Evolutionary conservation across 1,284 basidiomycete species (phyloP), one percentile per base, ranked within the genome.

Genomic region (Rhodotorula sp.): DNA sequence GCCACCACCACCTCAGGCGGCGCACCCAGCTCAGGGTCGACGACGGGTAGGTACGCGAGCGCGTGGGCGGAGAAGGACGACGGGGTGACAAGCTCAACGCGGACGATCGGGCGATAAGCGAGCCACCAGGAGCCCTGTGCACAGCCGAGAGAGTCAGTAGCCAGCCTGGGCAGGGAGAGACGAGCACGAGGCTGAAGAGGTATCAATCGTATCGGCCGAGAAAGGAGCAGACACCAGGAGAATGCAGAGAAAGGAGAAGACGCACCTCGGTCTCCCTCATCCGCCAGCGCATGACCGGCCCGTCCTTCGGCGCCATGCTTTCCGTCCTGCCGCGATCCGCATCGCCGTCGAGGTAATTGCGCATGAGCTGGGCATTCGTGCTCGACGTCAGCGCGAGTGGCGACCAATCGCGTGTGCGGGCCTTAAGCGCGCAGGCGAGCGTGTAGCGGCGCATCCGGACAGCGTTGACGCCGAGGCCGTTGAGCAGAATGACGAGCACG

Each of bases 41-140:
- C 34, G 22, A 66, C 65, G 27, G 65, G 44, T 55, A 66, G 36
- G n/a, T 63, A 55, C 34, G 56, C 53, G 32, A 66, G 41, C 29
- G 62, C 27, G 21, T 54, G 57, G 64, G 58, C 56, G 22, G 51
- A 32, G 27, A 44, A 51, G 6, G 69, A 66, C 10, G 69, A 64
- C 10, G 75, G 75, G 3, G 64, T 70, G 68, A 76, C 67, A 54
- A 76, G 68, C 37, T 76, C 75, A 53, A 61, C 60, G 29, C 65
- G 64, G 50, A 76, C 58, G 27, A 70, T 48, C n/a, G 75, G 75
- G 27, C 75, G 69, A 53, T 76, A 76, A 1, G 65, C 69, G 37
- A 76, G 66, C 75, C 75, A 76, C 41, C 64, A 76, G 21, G 63
- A 63, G 22, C 75, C 75, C 75, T 76, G 56, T 8, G 19, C 19